Evolutionary conservation across 192 early-diverging fungal species (phyloP), one percentile per base, ranked within the genome.

Genomic region (Entomortierella lignicola): DNA sequence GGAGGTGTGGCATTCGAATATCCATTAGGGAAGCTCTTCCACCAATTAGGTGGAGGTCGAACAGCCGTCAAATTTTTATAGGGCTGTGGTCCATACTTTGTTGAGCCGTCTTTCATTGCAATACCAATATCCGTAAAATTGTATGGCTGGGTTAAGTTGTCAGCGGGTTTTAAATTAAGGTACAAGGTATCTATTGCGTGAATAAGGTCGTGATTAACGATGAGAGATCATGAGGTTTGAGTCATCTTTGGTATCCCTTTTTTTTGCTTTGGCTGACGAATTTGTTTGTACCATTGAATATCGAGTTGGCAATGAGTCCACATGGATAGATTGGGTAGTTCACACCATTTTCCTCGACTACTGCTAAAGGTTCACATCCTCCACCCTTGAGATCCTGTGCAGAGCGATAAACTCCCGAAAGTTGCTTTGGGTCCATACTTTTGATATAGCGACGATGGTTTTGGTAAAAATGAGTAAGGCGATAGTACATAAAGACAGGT

Each of bases 381-480:
- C 77, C 75, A 25, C 82, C 80, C 1, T 86, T 68, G 54, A 90
- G 42, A 0, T 84, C 84, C 11, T 55, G 43, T 0, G 64, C 80
- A n/a, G 81, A 48, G 20, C 91, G 73, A 21, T 56, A 66, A 37
- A 85, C 85, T 27, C 96, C 96, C 41, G 85, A 83, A 8, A 98
- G 89, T 74, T 99, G 97, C 55, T 90, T 89, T 26, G 87, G 74
- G 71, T 93, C 91, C 77, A 94, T 90, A 75, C 91, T 93, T 80
- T 96, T 96, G 31, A 98, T 94, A 68, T 98, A 99, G 53, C 91
- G 90, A 47, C 98, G 90, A 70, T 99, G 96, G 85, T 99, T 99
- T 81, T 99, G 98, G 83, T 97, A 98, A 81, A 99, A 99, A 82
- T 97, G 95, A 27, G 97, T 97, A 55, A 99, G 90, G 55, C 93